These are phyloP conservation scores for Paramecium octaurelia DNA, from an alignment of 73 alveolate genomes.

Conservation along the genomic window DNA sequence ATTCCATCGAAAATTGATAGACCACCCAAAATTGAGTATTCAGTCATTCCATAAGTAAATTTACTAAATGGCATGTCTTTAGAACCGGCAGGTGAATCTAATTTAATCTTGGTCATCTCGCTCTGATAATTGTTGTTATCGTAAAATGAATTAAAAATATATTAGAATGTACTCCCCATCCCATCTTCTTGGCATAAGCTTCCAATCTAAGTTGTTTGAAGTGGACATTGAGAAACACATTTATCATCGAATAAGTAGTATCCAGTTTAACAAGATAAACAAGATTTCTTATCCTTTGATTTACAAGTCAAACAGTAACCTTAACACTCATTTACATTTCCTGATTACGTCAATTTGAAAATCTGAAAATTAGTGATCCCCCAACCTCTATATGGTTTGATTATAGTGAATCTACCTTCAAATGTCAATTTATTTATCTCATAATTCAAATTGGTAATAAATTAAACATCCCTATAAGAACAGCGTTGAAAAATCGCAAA, in stretches of 20 bases:
- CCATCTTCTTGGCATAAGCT: neutral
- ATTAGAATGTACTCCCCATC: neutral
- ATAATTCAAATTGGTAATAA: neutral
- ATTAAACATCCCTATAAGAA: neutral
- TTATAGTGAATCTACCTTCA: neutral
- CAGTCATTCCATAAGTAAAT: neutral
- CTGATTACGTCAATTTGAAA: neutral
- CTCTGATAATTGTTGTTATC: neutral
- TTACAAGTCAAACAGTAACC: neutral
- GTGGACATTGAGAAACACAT: neutral
- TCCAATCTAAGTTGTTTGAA: neutral
- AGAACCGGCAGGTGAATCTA: neutral
- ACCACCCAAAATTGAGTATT: neutral
- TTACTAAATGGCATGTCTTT: neutral
- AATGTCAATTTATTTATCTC: neutral
- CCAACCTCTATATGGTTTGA: neutral
- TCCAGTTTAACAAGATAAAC: neutral
- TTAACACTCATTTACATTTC: neutral
- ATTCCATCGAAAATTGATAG: neutral
- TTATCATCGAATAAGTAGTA: neutral
- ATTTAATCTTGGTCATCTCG: neutral
- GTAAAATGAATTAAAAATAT: neutral
- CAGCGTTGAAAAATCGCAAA: neutral
- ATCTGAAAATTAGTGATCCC: neutral
- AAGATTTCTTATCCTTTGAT: neutral